Conservation (phyloP, 352 stramenopile genomes). For the Pythium insidiosum region DNA sequence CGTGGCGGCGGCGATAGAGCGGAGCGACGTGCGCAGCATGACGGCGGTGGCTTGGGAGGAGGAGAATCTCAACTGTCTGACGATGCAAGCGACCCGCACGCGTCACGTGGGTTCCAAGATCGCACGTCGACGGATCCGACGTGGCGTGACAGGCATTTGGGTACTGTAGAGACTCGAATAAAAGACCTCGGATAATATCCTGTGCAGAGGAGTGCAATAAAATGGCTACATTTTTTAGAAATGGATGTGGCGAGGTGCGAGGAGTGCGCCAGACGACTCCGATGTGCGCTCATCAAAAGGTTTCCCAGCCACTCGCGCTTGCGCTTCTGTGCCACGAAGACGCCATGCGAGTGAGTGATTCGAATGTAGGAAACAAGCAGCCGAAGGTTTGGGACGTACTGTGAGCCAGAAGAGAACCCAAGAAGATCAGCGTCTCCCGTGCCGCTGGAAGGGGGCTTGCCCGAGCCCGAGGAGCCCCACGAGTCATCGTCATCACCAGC, state of each 20-base stretch:
- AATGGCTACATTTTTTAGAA: too few relatives aligned
- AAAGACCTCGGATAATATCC: too few relatives aligned
- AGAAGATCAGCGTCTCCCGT: conserved; percentile 25
- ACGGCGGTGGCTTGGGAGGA: too few relatives aligned
- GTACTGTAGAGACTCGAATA: too few relatives aligned
- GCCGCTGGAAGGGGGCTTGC: conserved; percentile 16
- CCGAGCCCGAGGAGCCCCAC: conserved; percentile 13
- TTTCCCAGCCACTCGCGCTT: conserved; percentile 40
- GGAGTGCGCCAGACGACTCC: neutral
- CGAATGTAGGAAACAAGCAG: too few relatives aligned
- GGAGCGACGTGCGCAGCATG: conserved; percentile 3
- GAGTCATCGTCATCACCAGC: conserved; percentile 25
- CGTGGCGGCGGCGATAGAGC: conserved; percentile 4
- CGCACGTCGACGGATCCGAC: too few relatives aligned
- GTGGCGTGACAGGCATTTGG: too few relatives aligned
- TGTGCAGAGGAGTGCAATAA: too few relatives aligned
- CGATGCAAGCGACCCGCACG: too few relatives aligned
- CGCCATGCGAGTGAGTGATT: too few relatives aligned
- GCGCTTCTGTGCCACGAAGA: conserved; percentile 1
- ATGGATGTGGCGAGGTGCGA: neutral
- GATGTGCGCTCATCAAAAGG: conserved; percentile 31
- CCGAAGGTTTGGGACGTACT: conserved; percentile 4
- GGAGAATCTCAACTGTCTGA: too few relatives aligned
- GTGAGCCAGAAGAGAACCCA: conserved; percentile 23
- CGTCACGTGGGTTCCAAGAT: too few relatives aligned